These are phyloP conservation scores for Aspergillus neoniger DNA, from an alignment of 2,329 filamentous ascomycete genomes.

Conservation along the genomic window DNA sequence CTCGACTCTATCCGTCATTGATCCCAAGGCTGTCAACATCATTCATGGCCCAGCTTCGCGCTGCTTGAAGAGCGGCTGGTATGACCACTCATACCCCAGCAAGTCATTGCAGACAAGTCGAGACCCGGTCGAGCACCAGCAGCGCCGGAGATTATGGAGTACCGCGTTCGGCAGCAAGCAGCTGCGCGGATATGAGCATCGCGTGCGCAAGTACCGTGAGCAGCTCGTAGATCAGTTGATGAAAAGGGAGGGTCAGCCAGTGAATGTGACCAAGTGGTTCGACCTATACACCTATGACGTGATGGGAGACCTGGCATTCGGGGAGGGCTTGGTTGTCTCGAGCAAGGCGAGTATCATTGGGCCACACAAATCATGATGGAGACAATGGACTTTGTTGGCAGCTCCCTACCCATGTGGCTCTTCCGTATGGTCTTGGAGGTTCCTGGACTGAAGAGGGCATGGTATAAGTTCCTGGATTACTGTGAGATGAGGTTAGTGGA, in stretches of 20 bases:
- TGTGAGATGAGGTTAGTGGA: constrained; percentile 9
- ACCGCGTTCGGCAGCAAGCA: constrained; percentile 44
- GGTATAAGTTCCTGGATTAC: constrained; percentile 11
- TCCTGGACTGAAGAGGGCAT: background rate
- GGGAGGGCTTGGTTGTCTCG: constrained; percentile 3
- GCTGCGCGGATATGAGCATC: constrained; percentile 43
- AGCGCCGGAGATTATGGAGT: constrained; percentile 43
- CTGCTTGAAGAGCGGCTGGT: constrained; percentile 47
- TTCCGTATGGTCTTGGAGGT: constrained; percentile 1
- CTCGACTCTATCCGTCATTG: constrained; percentile 37
- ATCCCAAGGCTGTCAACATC: constrained; percentile 38
- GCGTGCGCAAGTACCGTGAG: constrained; percentile 38
- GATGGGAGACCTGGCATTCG: constrained; percentile 50
- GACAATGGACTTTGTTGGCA: constrained; percentile 26
- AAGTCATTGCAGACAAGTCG: constrained; percentile 43
- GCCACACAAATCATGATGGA: constrained; percentile 41
- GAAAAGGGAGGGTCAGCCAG: constrained; percentile 26
- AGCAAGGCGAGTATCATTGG: constrained; percentile 30
- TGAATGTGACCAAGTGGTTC: constrained; percentile 45
- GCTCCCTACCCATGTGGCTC: constrained; percentile 16
- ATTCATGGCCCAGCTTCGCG: constrained; percentile 42
- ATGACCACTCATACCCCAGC: constrained; percentile 37
- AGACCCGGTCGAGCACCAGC: constrained; percentile 39
- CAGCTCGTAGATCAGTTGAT: constrained; percentile 34
- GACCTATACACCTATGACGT: constrained; percentile 48